These are phyloP conservation scores for Tephrocybe sp. DNA, from an alignment of 768 basidiomycete genomes.

Conservation along the genomic window DNA sequence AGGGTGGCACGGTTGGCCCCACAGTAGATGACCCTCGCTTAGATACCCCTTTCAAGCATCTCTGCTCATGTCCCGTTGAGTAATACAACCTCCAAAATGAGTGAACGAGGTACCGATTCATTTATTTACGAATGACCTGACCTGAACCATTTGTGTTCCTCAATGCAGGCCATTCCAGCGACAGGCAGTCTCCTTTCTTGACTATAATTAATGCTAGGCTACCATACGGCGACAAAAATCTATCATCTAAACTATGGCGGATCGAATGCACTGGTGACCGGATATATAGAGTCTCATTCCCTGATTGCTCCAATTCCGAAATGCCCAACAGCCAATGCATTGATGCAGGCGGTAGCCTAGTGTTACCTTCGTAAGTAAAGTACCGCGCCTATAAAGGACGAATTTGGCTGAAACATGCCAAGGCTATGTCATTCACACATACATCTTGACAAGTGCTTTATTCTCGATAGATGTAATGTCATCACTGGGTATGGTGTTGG, in stretches of 20 bases:
- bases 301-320: slow-evolving; percentile 5
- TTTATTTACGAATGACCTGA: not conserved
- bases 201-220: slow-evolving; percentile 28
- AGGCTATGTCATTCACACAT: slow-evolving; percentile 61
- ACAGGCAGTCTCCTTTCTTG: not conserved
- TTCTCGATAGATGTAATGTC: slow-evolving; percentile 54
- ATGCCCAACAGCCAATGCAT: slow-evolving; percentile 9
- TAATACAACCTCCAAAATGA: not conserved
- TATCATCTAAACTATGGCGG: slow-evolving; percentile 28
- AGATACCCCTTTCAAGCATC: too few relatives aligned
- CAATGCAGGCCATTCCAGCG: slow-evolving; percentile 8
- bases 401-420: slow-evolving; percentile 13
- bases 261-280: slow-evolving; percentile 27
- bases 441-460: slow-evolving; percentile 69
- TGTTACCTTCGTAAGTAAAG: slow-evolving; percentile 35
- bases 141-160: not conserved
- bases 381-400: slow-evolving; percentile 3
- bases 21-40: too few relatives aligned
- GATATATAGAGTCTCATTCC: slow-evolving; percentile 22
- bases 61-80: too few relatives aligned
- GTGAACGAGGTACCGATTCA: not conserved
- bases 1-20: too few relatives aligned
- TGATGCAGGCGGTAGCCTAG: slow-evolving; percentile 29
- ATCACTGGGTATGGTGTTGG: slow-evolving; percentile 43
- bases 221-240: slow-evolving; percentile 23